A percentile compares a stretch with the other conserved stretches of the same genome.
Conservation (phyloP, 2,329 filamentous ascomycete species). For the Apiospora malaysiana region DNA sequence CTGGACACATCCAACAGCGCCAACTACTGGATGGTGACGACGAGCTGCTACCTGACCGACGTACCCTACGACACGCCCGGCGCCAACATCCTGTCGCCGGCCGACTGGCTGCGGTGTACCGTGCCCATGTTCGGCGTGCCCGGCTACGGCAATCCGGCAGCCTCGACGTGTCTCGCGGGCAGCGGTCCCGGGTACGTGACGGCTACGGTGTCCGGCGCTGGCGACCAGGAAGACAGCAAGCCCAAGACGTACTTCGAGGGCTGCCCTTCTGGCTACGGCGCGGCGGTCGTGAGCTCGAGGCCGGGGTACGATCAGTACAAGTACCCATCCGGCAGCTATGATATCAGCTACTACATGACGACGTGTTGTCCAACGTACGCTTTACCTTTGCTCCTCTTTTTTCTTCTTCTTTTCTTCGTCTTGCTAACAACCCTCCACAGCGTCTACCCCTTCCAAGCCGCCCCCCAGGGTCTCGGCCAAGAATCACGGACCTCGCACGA, state of each 20-base stretch:
- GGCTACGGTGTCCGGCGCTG: background rate
- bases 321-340: conserved; percentile 24
- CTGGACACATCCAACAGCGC: background rate
- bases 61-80: background rate
- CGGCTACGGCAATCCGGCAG: conserved; percentile 21
- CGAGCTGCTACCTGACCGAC: background rate
- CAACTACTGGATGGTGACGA: conserved; percentile 10
- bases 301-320: background rate
- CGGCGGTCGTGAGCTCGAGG: background rate
- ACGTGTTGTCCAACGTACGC: conserved; percentile 30
- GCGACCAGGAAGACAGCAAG: background rate
- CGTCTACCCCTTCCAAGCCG: conserved; percentile 22
- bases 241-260: conserved; percentile 25
- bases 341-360: conserved; percentile 24
- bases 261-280: conserved; percentile 24
- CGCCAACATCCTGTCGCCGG: background rate
- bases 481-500: conserved; percentile 25
- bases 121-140: conserved; percentile 25
- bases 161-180: background rate
- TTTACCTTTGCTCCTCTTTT: background rate
- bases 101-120: background rate
- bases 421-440: background rate
- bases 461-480: conserved; percentile 1
- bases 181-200: background rate
- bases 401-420: background rate